Evolutionary conservation across 1,139 yeast genomes (phyloP), one percentile per base, ranked within the genome.

Genomic region (Kodamaea arcana): DNA sequence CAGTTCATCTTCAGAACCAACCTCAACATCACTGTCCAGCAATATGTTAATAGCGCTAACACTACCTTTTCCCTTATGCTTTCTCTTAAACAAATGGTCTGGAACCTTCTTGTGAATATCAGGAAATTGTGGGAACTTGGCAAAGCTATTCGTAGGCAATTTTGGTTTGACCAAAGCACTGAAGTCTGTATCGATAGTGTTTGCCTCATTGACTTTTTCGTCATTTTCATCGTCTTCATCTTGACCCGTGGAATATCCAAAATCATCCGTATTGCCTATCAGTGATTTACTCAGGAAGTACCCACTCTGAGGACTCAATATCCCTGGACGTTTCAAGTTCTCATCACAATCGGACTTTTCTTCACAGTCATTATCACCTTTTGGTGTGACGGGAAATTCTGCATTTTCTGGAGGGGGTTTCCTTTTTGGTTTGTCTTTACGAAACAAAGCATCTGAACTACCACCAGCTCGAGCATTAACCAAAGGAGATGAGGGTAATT

Each of bases 381-480:
- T 31, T 15, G 35, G 40, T 7, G 37, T 17, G 7, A 36, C 12
- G 18, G 42, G 37, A 9, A 21, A 33, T 9, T 32, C 40, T 11
- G 24, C 27, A 12, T 5, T 27, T 12, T 36, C 42, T 11, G 56
- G 57, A 1, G 58, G 58, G 3, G 56, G 56, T 27, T 51, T 52
- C 14, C 58, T 40, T 15, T 52, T 52, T 1, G 47, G 48, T 24
- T 40, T 43, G 10, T 24, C 4, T 33, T 39, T 37, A 12, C 37
- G 35, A 14, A 17, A 15, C 14, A 25, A 25, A 4, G 28, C 15
- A 9, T 43, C 45, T 4, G 43, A 22, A 22, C 44, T 40, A 12
- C 37, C 37, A 1, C 39, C 33, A 16, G 32, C 35, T 20, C 56
- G 31, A 4, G 52, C 54, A 8, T 13, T 15, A 8, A 35, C 46